Evolutionary conservation across 345 rosid species (phyloP), one percentile per base, ranked within the genome.

Genomic region (Aegle marmelos): DNA sequence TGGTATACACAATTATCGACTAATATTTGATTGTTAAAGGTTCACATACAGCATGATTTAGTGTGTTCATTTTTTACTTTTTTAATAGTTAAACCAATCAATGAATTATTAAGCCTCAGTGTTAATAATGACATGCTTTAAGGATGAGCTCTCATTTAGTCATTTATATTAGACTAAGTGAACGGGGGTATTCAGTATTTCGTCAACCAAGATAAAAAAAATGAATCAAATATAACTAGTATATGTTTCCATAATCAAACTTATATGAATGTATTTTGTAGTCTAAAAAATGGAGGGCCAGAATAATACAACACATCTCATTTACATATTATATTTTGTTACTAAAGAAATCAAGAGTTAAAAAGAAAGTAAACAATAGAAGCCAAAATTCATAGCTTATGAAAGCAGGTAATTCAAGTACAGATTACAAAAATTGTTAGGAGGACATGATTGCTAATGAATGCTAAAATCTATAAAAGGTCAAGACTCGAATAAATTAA

Each of bases 341-440:
- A n/a, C 48, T 39, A 14, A 6, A 45, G 14, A 27, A 60, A 60
- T 68, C 56, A 37, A 9, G 24, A 60, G 27, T 25, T 50, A 9
- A 31, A 17, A 17, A 27, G n/a, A 72, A 30, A 2, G 60, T 7
- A 70, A 17, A 70, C 36, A 25, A 25, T 60, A 34, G 57, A 36
- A 36, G 76, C 28, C n/a, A 9, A 36, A 60, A 74, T 39, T 9
- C 36, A 45, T 11, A 11, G 21, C 62, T 65, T 34, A 56, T 65
- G 10, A 6, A 64, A 45, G 68, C 69, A 48, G 54, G 64, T 50
- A 74, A 56, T 27, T 11, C 69, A 37, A 30, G 57, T 27, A 19
- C 54, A 79, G 48, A 76, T 31, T 31, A 78, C 72, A 81, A 78
- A n/a, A 76, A 80, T 68, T 73, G 68, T 78, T 59, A 19, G 39